These are phyloP conservation scores for Boletellus emodensis DNA, from an alignment of 768 basidiomycete species.

Conservation along the genomic window DNA sequence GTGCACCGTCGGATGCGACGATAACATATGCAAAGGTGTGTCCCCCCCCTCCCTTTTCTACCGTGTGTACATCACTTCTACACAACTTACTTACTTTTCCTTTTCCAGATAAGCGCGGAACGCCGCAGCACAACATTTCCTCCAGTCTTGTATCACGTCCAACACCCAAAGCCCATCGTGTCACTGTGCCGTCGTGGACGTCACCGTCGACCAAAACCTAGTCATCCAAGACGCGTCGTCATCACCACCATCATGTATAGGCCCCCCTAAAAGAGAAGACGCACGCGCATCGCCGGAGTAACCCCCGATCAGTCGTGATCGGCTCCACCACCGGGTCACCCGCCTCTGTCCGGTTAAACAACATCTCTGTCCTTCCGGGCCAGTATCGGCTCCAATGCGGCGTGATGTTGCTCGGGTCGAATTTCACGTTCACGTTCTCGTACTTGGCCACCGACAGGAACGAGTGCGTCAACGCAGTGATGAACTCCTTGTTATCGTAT, in stretches of 20 bases:
- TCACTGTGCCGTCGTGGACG: slow-evolving; percentile 9
- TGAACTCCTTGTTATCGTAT: slow-evolving; percentile 29
- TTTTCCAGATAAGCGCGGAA: too few species aligned
- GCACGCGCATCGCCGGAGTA: slow-evolving; percentile 13
- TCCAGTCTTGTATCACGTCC: too few species aligned
- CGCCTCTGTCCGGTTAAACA: slow-evolving; percentile 12
- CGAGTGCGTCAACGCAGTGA: slow-evolving; percentile 23
- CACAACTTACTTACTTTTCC: too few species aligned
- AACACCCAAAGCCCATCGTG: too few species aligned
- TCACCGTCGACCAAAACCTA: slow-evolving; percentile 17
- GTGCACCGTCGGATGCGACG: slow-evolving; percentile 84
- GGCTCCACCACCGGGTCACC: slow-evolving; percentile 3
- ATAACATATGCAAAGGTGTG: slow-evolving; percentile 97
- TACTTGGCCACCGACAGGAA: slow-evolving; percentile 24
- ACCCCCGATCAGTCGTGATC: not conserved
- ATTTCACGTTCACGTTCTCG: slow-evolving; percentile 22
- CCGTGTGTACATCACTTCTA: too few species aligned
- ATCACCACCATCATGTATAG: not conserved
- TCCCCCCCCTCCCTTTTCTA: not conserved
- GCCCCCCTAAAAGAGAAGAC: not conserved
- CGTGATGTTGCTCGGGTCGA: slow-evolving; percentile 18
- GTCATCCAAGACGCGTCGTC: not conserved
- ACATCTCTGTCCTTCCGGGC: slow-evolving; percentile 8
- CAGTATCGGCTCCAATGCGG: slow-evolving; percentile 10
- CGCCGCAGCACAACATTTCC: too few species aligned